Base-by-base conservation (phyloP, 768 basidiomycete species). In the Nidula microcarpa region DNA sequence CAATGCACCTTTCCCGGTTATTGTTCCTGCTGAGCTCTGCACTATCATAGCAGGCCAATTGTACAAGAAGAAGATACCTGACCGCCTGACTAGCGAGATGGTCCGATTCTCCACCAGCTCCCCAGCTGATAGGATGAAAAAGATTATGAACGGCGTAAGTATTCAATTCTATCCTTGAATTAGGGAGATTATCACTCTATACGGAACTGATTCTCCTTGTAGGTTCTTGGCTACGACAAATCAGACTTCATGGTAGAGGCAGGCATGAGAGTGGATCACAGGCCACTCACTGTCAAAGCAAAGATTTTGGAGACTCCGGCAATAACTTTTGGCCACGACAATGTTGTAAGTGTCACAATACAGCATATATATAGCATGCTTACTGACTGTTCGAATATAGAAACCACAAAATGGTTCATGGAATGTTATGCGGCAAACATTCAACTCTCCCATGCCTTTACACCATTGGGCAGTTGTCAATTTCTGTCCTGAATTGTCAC, bases 21-120 rank as follows among this genome's bases (percentile, higher is more conserved):
- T 76, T n/a, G 65, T 84, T 4, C 84, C 84, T 0, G 69, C 76
- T 0, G 82, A 86, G 53, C 53, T 80, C 0, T 82, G 79, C 51
- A 23, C 56, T 0, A 55, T 86, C 9, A 57, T 72, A 3, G 68
- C 72, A 0, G 74, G 79, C 2, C 84, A 86, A 50, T 58, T 82
- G 0, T 84, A 72, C 58, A 78, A 64, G 50, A 69, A 72, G 49
- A 76, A 68, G 53, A 54, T 84, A 0, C 74, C 75, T 0, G 70
- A 71, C 0, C 65, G 73, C 6, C 50, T 66, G 2, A 56, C 72
- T 56, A 39, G 64, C 5, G 63, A 63, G 0, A 77, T 80, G 57
- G 74, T 84, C 0, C 68, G 68, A 1, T 84, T 84, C 47, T 69
- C 82, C 0, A 77, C 77, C 0, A 65, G 77, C 55, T 75, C 62